These are phyloP conservation scores for Parafenestella ontariensis DNA, from an alignment of 2,329 filamentous ascomycete genomes.

Conservation along the genomic window DNA sequence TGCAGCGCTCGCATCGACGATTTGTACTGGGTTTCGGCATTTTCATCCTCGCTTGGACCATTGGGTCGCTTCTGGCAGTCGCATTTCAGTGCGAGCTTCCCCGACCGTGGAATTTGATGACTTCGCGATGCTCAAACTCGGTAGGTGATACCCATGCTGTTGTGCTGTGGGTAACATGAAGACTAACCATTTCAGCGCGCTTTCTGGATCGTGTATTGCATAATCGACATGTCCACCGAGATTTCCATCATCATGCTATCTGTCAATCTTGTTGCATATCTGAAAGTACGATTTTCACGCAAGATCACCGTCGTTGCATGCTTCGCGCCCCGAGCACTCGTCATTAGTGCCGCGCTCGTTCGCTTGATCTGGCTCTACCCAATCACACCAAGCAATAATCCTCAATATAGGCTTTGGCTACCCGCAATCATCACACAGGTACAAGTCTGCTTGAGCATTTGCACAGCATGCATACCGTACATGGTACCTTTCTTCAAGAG, in stretches of 20 bases:
- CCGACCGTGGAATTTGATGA: slow-evolving; percentile 37
- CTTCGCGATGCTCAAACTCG: slow-evolving; percentile 36
- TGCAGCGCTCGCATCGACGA: slow-evolving; percentile 27
- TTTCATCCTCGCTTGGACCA: slow-evolving; percentile 37
- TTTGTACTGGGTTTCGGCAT: slow-evolving; percentile 26
- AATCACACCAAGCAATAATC: slow-evolving; percentile 32
- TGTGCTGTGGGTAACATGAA: not conserved
- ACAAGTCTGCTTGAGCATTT: slow-evolving; percentile 38
- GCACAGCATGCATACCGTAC: slow-evolving; percentile 44
- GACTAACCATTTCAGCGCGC: slow-evolving; percentile 31
- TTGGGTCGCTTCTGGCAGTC: slow-evolving; percentile 30
- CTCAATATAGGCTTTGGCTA: slow-evolving; percentile 38
- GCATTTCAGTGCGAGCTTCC: slow-evolving; percentile 44
- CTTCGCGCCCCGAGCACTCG: slow-evolving; percentile 40
- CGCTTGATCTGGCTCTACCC: slow-evolving; percentile 43
- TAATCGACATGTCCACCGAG: slow-evolving; percentile 42
- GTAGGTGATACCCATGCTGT: slow-evolving; percentile 20
- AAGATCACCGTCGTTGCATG: slow-evolving; percentile 41
- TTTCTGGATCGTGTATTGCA: slow-evolving; percentile 46
- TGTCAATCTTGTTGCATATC: slow-evolving; percentile 38
- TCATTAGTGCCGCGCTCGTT: slow-evolving; percentile 33
- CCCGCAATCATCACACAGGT: slow-evolving; percentile 35
- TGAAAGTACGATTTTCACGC: slow-evolving; percentile 27
- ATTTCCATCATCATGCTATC: slow-evolving; percentile 40
- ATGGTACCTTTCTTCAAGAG: slow-evolving; percentile 40